Evolutionary conservation across 2,329 filamentous ascomycete genomes (phyloP).

Genomic region (Fusarium haematococcum): DNA sequence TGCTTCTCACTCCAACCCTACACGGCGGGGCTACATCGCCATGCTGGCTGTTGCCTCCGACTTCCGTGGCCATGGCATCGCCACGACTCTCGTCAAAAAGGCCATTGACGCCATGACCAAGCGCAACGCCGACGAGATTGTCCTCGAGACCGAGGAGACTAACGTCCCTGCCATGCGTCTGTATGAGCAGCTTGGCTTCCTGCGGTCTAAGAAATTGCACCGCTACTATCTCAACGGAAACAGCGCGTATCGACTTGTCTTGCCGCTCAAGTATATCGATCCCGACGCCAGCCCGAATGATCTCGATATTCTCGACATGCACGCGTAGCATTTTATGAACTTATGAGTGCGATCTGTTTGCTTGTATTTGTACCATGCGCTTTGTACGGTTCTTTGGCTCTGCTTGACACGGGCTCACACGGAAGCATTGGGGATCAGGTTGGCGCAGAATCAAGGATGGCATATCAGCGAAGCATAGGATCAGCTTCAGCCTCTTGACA

Average conservation of each 20-base stretch:
- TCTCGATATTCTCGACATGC: conserved; percentile 47
- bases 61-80: conserved; percentile 87
- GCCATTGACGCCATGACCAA: conserved; percentile 92
- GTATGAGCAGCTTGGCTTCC: conserved; percentile 92
- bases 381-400: conserved; percentile 6
- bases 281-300: conserved; percentile 53
- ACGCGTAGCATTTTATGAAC: conserved; percentile 5
- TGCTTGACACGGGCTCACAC: neutral
- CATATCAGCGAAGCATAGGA: conserved; percentile 18
- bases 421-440: neutral
- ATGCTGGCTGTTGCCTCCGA: conserved; percentile 93
- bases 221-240: conserved; percentile 97
- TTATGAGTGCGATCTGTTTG: neutral
- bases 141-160: conserved; percentile 94
- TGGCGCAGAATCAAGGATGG: conserved; percentile 8
- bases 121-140: conserved; percentile 89
- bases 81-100: conserved; percentile 86
- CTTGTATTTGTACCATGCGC: neutral
- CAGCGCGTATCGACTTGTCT: conserved; percentile 88
- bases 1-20: conserved; percentile 79
- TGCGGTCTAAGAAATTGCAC: conserved; percentile 92
- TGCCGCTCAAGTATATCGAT: conserved; percentile 75
- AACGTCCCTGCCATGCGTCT: conserved; percentile 91
- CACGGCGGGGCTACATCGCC: conserved; percentile 92
- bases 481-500: conserved; percentile 10